These are phyloP conservation scores for Pestalotiopsis sp. DNA, from an alignment of 2,329 filamentous ascomycete genomes.

Conservation along the genomic window DNA sequence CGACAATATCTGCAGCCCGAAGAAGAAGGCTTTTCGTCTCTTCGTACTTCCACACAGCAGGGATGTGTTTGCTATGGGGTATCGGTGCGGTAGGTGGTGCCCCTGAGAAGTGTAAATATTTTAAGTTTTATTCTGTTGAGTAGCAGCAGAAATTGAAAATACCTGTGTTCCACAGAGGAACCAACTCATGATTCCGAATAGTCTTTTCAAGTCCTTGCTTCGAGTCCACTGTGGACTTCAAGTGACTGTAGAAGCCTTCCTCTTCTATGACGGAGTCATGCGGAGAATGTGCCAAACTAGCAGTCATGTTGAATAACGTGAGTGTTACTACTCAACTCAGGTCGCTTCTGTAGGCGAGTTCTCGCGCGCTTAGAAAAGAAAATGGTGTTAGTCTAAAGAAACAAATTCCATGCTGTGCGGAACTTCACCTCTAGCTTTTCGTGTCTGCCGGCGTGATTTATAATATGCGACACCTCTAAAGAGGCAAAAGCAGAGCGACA, in stretches of 20 bases:
- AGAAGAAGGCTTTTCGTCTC: not conserved
- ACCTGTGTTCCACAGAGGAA: slow-evolving; percentile 1
- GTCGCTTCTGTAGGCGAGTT: not conserved
- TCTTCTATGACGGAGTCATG: not conserved
- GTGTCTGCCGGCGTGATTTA: no score
- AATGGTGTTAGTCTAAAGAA: no score
- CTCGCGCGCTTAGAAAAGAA: no score
- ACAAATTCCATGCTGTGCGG: no score
- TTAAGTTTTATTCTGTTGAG: not conserved
- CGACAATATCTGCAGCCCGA: not conserved
- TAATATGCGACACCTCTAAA: no score
- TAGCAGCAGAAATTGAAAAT: not conserved
- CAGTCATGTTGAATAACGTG: not conserved
- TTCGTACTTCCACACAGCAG: slow-evolving; percentile 2
- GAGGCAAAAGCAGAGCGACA: no score
- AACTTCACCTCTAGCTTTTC: no score
- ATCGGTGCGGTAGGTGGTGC: not conserved
- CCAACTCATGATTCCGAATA: slow-evolving; percentile 1
- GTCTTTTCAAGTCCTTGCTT: not conserved
- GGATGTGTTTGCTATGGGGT: not conserved
- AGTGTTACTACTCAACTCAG: not conserved
- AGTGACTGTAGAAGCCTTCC: not conserved
- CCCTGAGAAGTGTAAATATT: not conserved
- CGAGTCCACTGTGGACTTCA: not conserved
- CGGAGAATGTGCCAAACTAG: not conserved